Conservation (phyloP, 768 basidiomycete genomes). For the Xerocomellus chrysenteron region DNA sequence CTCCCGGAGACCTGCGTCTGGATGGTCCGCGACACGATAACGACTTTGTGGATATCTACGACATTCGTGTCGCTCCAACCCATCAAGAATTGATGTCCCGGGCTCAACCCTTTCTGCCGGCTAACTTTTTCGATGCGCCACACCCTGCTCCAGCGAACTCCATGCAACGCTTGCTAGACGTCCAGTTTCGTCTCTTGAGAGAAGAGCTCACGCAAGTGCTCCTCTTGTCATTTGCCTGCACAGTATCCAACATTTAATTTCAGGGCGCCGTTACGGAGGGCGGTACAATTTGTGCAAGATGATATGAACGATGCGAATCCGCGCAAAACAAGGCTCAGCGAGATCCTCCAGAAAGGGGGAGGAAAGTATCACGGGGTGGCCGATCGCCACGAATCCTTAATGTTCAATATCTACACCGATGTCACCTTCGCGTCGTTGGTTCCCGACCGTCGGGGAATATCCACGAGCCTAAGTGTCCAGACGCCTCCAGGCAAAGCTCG, state of each 20-base stretch:
- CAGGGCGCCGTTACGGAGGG: conserved; percentile 53
- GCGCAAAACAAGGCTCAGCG: conserved; percentile 40
- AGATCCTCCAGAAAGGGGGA: conserved; percentile 50
- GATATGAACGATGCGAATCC: conserved; percentile 36
- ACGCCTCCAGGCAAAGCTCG: conserved; percentile 59
- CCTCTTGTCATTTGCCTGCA: neutral
- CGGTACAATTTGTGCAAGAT: conserved; percentile 47
- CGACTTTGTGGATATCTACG: conserved; percentile 51
- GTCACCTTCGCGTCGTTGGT: conserved; percentile 45
- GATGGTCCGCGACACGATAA: conserved; percentile 69
- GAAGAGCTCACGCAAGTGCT: conserved; percentile 63
- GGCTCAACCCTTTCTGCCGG: conserved; percentile 57
- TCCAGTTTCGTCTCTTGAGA: conserved; percentile 71
- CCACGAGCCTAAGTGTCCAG: conserved; percentile 45
- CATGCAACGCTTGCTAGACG: conserved; percentile 68
- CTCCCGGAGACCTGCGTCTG: conserved; percentile 50
- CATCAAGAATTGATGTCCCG: conserved; percentile 57
- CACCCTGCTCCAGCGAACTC: conserved; percentile 56
- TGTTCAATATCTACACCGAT: conserved; percentile 65
- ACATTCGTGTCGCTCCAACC: conserved; percentile 71
- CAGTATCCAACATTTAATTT: neutral
- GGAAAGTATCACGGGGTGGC: conserved; percentile 54
- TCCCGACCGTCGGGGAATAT: conserved; percentile 53
- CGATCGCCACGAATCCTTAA: conserved; percentile 44
- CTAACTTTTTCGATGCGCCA: conserved; percentile 56